Conservation (phyloP, 148 eudicot species). For the Nyssa sinensis region DNA sequence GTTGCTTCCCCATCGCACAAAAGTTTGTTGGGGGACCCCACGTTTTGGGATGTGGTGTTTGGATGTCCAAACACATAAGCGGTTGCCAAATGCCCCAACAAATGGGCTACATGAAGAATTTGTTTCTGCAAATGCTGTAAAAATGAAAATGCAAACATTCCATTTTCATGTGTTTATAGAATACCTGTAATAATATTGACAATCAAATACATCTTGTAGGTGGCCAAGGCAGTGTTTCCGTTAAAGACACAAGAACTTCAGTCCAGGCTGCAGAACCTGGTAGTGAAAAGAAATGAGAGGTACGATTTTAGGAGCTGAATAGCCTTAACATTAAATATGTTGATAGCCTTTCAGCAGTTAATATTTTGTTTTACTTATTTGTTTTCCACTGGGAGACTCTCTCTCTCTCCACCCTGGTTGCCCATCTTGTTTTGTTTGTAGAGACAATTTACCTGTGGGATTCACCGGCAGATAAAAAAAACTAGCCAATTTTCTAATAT, state of each 20-base stretch:
- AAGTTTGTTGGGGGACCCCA: too few species aligned
- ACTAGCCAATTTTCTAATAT: neutral
- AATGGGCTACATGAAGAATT: too few species aligned
- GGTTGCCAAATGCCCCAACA: too few species aligned
- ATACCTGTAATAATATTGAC: neutral
- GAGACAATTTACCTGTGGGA: neutral
- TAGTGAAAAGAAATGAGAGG: slow-evolving; percentile 20
- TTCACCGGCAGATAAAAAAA: neutral
- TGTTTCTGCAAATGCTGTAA: neutral
- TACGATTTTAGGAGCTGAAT: neutral
- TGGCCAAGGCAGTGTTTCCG: slow-evolving; percentile 6
- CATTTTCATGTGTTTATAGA: neutral
- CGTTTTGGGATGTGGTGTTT: too few species aligned
- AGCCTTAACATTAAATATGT: neutral
- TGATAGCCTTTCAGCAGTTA: neutral
- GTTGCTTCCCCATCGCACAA: too few species aligned
- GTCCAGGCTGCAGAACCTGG: slow-evolving; percentile 5
- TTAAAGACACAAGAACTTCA: slow-evolving; percentile 13
- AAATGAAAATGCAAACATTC: neutral
- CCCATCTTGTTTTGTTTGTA: neutral
- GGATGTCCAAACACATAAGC: too few species aligned
- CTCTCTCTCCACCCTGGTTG: neutral
- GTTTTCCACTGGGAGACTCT: neutral
- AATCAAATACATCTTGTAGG: slow-evolving; percentile 6
- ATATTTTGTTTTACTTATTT: neutral